A percentile compares a stretch with the other conserved stretches of the same genome.
Conservation (phyloP, 169 alveolate genomes). For the Cryptosporidium parvum region DNA sequence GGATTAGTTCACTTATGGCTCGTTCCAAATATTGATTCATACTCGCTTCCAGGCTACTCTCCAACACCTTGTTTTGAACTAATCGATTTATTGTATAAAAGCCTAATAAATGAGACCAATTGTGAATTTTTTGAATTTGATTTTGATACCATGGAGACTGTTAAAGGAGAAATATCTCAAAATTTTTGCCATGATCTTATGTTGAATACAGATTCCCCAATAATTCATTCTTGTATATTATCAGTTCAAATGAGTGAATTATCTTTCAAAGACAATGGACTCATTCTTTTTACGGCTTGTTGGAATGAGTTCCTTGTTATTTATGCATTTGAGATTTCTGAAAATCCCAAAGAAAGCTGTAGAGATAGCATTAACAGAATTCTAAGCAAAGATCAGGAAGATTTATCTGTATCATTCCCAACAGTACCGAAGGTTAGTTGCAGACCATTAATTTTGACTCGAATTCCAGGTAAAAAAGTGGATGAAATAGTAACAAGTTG, state of each 20-base stretch:
- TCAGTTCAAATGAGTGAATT: conserved; percentile 24
- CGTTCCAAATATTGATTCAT: conserved; percentile 53
- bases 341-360: not conserved
- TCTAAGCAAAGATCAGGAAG: not conserved
- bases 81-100: not conserved
- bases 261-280: not conserved
- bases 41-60: conserved; percentile 26
- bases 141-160: conserved; percentile 2
- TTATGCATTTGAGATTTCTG: not conserved
- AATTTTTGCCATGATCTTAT: conserved; percentile 14
- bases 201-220: conserved; percentile 49
- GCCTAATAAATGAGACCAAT: not conserved
- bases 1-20: conserved; percentile 57
- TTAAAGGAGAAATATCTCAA: not conserved
- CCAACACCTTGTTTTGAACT: conserved; percentile 62
- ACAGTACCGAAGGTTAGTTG: conserved; percentile 14
- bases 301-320: conserved; percentile 45
- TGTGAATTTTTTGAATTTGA: conserved; percentile 11
- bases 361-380: not conserved
- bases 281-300: conserved; percentile 15
- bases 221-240: not conserved
- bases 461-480: conserved; percentile 3
- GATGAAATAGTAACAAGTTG: conserved; percentile 52
- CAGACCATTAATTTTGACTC: conserved; percentile 6
- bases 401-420: conserved; percentile 8